phyloP scores from a whole-genome alignment of 495 filamentous ascomycete genomes.

The Sordaria brevicollis region DNA sequence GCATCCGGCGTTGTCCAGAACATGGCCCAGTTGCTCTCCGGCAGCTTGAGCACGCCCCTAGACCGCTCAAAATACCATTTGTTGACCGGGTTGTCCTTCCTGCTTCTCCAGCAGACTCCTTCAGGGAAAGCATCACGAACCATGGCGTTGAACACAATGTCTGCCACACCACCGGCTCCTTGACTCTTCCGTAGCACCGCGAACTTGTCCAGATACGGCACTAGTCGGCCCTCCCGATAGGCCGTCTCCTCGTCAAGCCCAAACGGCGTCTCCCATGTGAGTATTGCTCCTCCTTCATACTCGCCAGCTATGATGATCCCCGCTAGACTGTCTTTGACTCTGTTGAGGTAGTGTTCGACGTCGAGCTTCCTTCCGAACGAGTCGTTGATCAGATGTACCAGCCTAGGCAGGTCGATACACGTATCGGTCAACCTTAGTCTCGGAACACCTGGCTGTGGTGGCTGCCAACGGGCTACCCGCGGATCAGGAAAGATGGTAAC shows the following conservation, averaged over 20 bases:
- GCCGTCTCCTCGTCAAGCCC: slow-evolving; percentile 43
- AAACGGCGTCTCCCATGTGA: slow-evolving; percentile 86
- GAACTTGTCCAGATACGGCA: slow-evolving; percentile 97
- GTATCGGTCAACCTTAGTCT: slow-evolving; percentile 62
- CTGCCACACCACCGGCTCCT: slow-evolving; percentile 84
- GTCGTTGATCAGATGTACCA: slow-evolving; percentile 85
- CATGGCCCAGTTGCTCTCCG: slow-evolving; percentile 81
- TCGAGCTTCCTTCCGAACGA: slow-evolving; percentile 84
- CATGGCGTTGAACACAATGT: slow-evolving; percentile 94
- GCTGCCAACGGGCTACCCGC: slow-evolving; percentile 49
- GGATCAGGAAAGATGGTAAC: slow-evolving; percentile 73
- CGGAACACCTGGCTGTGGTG: slow-evolving; percentile 42
- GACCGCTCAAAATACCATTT: slow-evolving; percentile 95
- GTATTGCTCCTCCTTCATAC: slow-evolving; percentile 89
- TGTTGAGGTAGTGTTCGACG: slow-evolving; percentile 65
- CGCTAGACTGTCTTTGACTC: slow-evolving; percentile 68
- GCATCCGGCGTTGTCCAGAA: slow-evolving; percentile 82
- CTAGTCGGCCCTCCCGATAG: slow-evolving; percentile 45
- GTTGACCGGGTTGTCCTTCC: slow-evolving; percentile 75
- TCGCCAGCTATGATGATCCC: slow-evolving; percentile 91
- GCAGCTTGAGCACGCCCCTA: slow-evolving; percentile 68
- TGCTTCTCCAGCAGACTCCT: slow-evolving; percentile 72
- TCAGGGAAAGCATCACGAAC: slow-evolving; percentile 74
- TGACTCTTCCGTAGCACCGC: slow-evolving; percentile 82
- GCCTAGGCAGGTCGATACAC: slow-evolving; percentile 67